Evolutionary conservation across 2,329 filamentous ascomycete genomes (phyloP).

Genomic region (Cladosporium colombiae): DNA sequence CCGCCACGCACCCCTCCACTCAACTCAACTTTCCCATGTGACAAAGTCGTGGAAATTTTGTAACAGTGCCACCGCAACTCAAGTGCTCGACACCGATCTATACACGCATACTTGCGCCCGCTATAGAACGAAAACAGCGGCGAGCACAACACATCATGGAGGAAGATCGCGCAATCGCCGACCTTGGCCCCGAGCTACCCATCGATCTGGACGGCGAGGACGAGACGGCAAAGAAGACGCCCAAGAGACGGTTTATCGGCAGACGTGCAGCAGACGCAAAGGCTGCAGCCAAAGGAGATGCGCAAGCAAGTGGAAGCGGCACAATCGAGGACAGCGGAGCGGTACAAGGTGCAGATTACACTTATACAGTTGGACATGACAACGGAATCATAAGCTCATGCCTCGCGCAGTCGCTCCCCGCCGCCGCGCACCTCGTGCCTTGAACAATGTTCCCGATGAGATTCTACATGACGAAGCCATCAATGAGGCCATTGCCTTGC

Average conservation of each 20-base stretch:
- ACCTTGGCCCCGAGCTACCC: constrained; percentile 69
- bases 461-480: constrained; percentile 84
- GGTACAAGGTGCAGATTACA: constrained; percentile 61
- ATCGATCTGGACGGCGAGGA: constrained; percentile 60
- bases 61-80: background rate
- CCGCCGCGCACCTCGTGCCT: constrained; percentile 71
- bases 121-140: background rate
- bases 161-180: constrained; percentile 69
- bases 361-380: constrained; percentile 6
- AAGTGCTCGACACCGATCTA: background rate
- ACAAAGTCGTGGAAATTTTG: background rate
- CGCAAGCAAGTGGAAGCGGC: constrained; percentile 39
- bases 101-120: background rate
- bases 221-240: constrained; percentile 61
- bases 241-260: constrained; percentile 91
- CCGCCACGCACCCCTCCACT: background rate
- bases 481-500: constrained; percentile 80
- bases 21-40: background rate
- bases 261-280: constrained; percentile 70
- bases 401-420: constrained; percentile 64
- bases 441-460: constrained; percentile 87
- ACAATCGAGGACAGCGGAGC: constrained; percentile 64
- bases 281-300: constrained; percentile 50
- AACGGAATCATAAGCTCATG: constrained; percentile 15
- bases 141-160: constrained; percentile 59